Percentiles rank a stretch among this genome's conserved stretches.
These are phyloP conservation scores for Leccinum obscurum DNA, from an alignment of 768 basidiomycete genomes.

Conservation along the genomic window DNA sequence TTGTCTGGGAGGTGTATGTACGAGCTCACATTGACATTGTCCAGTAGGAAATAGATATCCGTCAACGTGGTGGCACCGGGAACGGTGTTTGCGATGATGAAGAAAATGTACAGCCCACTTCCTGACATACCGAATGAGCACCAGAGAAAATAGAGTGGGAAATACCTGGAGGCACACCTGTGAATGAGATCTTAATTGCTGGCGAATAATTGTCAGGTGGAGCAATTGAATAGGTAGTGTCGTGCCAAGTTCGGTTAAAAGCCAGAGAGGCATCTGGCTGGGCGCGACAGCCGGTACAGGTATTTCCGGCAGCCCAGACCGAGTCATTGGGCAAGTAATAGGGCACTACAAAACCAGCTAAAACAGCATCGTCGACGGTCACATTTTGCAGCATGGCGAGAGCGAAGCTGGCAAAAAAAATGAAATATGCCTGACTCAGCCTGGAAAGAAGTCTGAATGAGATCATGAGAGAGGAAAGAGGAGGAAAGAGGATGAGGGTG, in stretches of 20 bases:
- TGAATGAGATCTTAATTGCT: slow-evolving; percentile 11
- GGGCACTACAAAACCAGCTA: slow-evolving; percentile 5
- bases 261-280: not conserved
- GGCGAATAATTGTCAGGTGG: not conserved
- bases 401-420: not conserved
- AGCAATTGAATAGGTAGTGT: not conserved
- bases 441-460: not conserved
- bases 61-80: not conserved
- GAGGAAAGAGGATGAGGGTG: not conserved
- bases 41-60: slow-evolving; percentile 9
- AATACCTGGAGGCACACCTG: slow-evolving; percentile 1
- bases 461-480: not conserved
- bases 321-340: slow-evolving; percentile 7
- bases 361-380: slow-evolving; percentile 17
- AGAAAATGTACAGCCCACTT: slow-evolving; percentile 19
- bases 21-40: not conserved
- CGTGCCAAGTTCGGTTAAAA: slow-evolving; percentile 22
- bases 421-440: not conserved
- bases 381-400: slow-evolving; percentile 14
- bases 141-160: not conserved
- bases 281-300: not conserved
- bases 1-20: slow-evolving; percentile 6
- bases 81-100: slow-evolving; percentile 15
- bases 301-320: slow-evolving; percentile 7
- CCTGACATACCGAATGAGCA: slow-evolving; percentile 1